Conservation (phyloP, 306 rosid genomes). For the Rosa chinensis region DNA sequence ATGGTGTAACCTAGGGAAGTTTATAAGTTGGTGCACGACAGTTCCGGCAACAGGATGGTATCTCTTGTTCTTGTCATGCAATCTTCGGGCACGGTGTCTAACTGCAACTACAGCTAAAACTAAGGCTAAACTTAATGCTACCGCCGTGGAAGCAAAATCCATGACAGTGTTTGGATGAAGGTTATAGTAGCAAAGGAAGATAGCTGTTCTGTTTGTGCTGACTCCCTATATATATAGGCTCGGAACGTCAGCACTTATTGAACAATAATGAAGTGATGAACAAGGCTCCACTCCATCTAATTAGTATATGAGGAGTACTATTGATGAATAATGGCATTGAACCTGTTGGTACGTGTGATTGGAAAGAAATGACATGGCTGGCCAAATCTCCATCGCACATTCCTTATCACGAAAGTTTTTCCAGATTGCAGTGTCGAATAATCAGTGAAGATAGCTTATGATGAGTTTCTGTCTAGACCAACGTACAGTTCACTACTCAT, state of each 20-base stretch:
- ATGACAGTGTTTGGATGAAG: not conserved
- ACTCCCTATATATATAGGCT: too few relatives aligned
- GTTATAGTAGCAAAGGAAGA: not conserved
- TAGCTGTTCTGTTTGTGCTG: not conserved
- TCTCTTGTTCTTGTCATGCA: not conserved
- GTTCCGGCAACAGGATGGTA: conserved; percentile 27
- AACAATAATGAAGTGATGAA: too few relatives aligned
- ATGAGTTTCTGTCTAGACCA: not conserved
- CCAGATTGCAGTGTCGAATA: not conserved
- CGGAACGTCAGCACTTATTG: too few relatives aligned
- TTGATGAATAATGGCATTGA: too few relatives aligned
- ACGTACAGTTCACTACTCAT: too few relatives aligned
- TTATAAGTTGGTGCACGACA: not conserved
- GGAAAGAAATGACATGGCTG: not conserved
- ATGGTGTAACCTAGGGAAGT: conserved; percentile 24
- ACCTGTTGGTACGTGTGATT: too few relatives aligned
- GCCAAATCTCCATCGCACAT: not conserved
- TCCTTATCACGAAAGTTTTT: not conserved
- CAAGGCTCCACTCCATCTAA: too few relatives aligned
- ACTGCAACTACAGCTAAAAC: not conserved
- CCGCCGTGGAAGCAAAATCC: not conserved
- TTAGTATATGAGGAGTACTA: too few relatives aligned
- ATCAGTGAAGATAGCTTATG: not conserved
- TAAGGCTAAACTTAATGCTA: not conserved
- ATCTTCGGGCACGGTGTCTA: not conserved